A percentile compares a stretch with the other conserved stretches of the same genome.
These are phyloP conservation scores for Fusarium palustre DNA, from an alignment of 2,329 filamentous ascomycete genomes.

Conservation along the genomic window DNA sequence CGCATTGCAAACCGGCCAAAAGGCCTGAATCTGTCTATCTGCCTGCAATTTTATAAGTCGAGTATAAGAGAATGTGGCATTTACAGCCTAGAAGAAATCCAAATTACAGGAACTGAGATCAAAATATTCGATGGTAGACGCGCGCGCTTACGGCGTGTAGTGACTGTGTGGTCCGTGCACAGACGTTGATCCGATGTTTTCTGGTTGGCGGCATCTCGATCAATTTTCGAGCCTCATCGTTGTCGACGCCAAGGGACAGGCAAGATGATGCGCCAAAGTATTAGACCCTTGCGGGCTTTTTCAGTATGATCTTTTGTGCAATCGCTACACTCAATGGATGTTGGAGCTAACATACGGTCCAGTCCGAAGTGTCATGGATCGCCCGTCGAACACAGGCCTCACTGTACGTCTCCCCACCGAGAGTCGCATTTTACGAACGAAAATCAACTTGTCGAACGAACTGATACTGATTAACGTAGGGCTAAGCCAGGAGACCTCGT, in stretches of 20 bases:
- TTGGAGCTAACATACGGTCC: slow-evolving; percentile 19
- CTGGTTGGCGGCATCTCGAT: slow-evolving; percentile 15
- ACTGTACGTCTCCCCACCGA: slow-evolving; percentile 40
- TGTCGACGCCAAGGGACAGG: slow-evolving; percentile 39
- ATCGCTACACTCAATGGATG: neutral
- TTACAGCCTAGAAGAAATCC: neutral
- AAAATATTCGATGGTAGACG: slow-evolving; percentile 9
- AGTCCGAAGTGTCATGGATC: slow-evolving; percentile 44
- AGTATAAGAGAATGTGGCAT: no score
- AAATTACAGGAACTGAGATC: neutral
- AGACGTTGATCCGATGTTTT: slow-evolving; percentile 38
- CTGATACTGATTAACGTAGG: slow-evolving; percentile 29
- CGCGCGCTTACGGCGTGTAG: slow-evolving; percentile 28
- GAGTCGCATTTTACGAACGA: neutral
- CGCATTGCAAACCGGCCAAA: neutral
- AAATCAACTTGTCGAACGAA: neutral
- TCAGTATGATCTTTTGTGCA: slow-evolving; percentile 33
- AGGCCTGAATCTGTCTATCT: neutral
- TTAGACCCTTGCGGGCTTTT: slow-evolving; percentile 42
- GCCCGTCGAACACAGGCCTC: slow-evolving; percentile 44
- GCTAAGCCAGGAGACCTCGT: slow-evolving; percentile 32
- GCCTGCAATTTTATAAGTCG: neutral
- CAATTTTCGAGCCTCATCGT: slow-evolving; percentile 41
- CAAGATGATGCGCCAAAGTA: slow-evolving; percentile 49
- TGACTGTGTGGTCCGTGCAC: slow-evolving; percentile 40